Evolutionary conservation across 2,329 filamentous ascomycete species (phyloP), one percentile per base, ranked within the genome.

Genomic region (Periconia digitata): DNA sequence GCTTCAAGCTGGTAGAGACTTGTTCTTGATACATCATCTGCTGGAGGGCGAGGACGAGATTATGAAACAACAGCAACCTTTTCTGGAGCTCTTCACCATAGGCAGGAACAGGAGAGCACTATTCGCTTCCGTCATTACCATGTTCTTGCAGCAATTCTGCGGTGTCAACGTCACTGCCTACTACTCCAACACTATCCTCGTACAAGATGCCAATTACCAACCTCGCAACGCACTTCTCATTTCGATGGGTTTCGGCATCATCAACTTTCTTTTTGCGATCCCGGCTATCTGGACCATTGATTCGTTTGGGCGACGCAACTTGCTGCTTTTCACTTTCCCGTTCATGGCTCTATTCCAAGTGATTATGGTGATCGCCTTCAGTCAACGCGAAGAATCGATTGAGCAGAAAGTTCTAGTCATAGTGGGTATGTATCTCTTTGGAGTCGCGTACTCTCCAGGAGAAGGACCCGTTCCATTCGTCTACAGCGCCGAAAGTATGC

Each of bases 41-140:
- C 62, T 74, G 13, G 53, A 59, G 5, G 58, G 70, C 37, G 70
- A 72, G 46, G 64, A 69, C 15, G 51, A 66, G 1, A 48, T 73
- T 29, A 49, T 71, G 32, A 56, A 62, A 15, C 56, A 70, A 34
- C 69, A 74, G 53, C 72, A 62, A 1, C 67, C 72, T 34, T 73
- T 74, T 52, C 32, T 79, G 32, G 81, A 89, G 63, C 66, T 82
- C 0, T 87, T 90, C 61, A 87, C 83, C 10, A 79, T 90, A 47
- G 85, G 86, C 1, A 81, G 87, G 40, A 76, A 88, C 10, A 81
- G 85, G 13, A 80, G 86, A 35, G 90, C 90, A 2, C 92, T 85
- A 3, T 77, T 88, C 23, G 90, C 89, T 6, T 87, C 89, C 1
- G 88, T 85, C 55, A 83, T 84, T 1, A 88, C 92, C 56, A 95